phyloP scores from a whole-genome alignment of 2,329 filamentous ascomycete species.

The Fusarium tanahbumbuense region DNA sequence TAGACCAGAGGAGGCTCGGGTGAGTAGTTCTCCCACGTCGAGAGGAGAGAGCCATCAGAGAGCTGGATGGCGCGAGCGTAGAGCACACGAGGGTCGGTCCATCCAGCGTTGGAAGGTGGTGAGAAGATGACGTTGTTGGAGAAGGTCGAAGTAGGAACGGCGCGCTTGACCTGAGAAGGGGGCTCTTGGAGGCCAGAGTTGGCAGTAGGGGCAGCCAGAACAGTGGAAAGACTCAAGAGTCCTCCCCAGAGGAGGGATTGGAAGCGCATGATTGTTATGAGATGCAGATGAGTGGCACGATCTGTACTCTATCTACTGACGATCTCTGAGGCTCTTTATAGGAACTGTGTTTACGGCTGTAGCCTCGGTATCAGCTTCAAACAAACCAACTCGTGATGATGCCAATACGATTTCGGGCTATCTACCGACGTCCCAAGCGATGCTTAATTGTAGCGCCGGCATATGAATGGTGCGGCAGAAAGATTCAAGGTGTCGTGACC shows the following conservation, averaged over 20 bases:
- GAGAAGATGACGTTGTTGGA: conserved; percentile 54
- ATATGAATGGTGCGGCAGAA: conserved; percentile 26
- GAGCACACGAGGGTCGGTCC: conserved; percentile 57
- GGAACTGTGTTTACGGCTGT: neutral
- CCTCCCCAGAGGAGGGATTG: conserved; percentile 32
- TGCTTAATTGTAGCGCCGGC: neutral
- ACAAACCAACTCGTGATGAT: neutral
- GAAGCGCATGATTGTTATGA: conserved; percentile 15
- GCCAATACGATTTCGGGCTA: conserved; percentile 9
- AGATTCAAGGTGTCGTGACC: conserved; percentile 8
- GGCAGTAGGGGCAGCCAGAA: conserved; percentile 29
- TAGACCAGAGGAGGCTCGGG: conserved; percentile 65
- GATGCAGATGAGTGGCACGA: neutral
- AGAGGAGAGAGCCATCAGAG: conserved; percentile 59
- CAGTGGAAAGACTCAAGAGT: conserved; percentile 30
- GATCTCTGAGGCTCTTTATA: conserved; percentile 2
- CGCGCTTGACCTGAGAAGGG: conserved; percentile 20
- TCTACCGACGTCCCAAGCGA: conserved; percentile 9
- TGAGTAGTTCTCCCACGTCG: conserved; percentile 68
- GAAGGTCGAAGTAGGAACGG: conserved; percentile 36
- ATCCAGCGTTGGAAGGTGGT: conserved; percentile 50
- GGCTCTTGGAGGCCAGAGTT: conserved; percentile 11
- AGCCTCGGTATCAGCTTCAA: conserved; percentile 5
- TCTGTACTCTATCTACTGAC: too few relatives aligned
- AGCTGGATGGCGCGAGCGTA: conserved; percentile 61